Base-by-base conservation (phyloP, 768 basidiomycete genomes). In the Boletus subparvulus region DNA sequence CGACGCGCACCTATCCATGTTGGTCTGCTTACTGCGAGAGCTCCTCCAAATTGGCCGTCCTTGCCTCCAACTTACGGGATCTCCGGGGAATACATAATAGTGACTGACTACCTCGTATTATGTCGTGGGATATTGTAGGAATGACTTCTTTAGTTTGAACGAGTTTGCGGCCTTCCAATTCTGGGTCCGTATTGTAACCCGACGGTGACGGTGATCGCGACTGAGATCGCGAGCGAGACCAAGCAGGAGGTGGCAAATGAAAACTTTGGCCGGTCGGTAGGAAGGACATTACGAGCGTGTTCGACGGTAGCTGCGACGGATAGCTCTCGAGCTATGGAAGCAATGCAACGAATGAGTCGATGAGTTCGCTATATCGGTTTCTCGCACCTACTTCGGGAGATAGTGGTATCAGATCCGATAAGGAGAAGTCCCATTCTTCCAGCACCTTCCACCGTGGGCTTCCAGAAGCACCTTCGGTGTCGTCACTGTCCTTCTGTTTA, bases 141-240 rank as follows among this genome's bases (percentile, higher is more conserved):
- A 47, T 50, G n/a, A 26, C n/a, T 50, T 54, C 57, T 7, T 61
- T 65, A 6, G 52, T 59, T 49, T 75, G 75, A 48, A 77, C 76
- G 14, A 75, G 71, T 56, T 75, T 80, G 44, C 77, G 73, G 16
- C 78, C 65, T 42, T 80, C 80, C 21, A 73, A 74, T 73, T 91
- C 90, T 35, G 88, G 87, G 63, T 91, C 89, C 2, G 90, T 90
- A 30, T 79, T 79, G 64, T 89, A 90, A 10, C 85, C 88, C 42
- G 81, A 74, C 12, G 85, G 86, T n/a, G 86, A 81, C 49, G 82
- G 76, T 26, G 83, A 70, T 45, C 83, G 76, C 43, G 65, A 66
- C 59, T 61, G 64, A 26, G 58, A 62, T 42, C 70, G 69, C 58
- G 55, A 58, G 42, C 52, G 61, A 47, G 69, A 62, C 63, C 66